Conservation (phyloP, 1,284 basidiomycete genomes). For the Porogramme epimiltina region DNA sequence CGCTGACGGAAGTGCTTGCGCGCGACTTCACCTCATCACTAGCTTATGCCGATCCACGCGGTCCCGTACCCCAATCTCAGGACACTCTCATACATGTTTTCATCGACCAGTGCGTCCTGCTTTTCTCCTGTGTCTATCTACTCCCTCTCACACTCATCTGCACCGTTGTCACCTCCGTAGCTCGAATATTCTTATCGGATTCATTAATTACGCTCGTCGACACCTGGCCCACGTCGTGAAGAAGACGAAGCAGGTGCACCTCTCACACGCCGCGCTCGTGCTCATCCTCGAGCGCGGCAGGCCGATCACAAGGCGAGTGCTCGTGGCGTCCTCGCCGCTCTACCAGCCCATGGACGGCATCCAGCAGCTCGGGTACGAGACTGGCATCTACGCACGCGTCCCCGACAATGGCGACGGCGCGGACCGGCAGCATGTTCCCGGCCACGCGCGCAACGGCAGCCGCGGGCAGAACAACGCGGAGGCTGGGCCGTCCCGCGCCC, state of each 20-base stretch:
- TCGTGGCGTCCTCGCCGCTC: slow-evolving; percentile 81
- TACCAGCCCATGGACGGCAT: slow-evolving; percentile 81
- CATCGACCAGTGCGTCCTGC: slow-evolving; percentile 71
- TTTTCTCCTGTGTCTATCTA: not conserved
- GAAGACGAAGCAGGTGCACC: slow-evolving; percentile 39
- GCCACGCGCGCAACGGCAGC: slow-evolving; percentile 5
- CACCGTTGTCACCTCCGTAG: slow-evolving; percentile 37
- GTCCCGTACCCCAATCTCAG: slow-evolving; percentile 44
- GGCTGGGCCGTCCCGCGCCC: slow-evolving; percentile 14
- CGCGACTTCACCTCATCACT: slow-evolving; percentile 35
- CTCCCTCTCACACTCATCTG: not conserved
- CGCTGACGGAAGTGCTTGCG: slow-evolving; percentile 47
- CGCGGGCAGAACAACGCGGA: slow-evolving; percentile 9
- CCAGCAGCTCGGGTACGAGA: slow-evolving; percentile 77
- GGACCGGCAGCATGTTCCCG: slow-evolving; percentile 40
- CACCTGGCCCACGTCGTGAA: slow-evolving; percentile 41
- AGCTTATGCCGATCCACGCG: slow-evolving; percentile 53
- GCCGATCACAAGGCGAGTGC: slow-evolving; percentile 64
- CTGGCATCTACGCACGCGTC: slow-evolving; percentile 77
- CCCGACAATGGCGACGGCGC: slow-evolving; percentile 68
- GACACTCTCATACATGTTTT: slow-evolving; percentile 80
- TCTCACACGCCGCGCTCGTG: slow-evolving; percentile 71
- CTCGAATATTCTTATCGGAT: slow-evolving; percentile 84
- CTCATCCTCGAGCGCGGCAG: slow-evolving; percentile 77
- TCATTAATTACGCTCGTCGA: slow-evolving; percentile 64